These are phyloP conservation scores for Rhododendron simsii DNA, from an alignment of 148 eudicot genomes.

Conservation along the genomic window DNA sequence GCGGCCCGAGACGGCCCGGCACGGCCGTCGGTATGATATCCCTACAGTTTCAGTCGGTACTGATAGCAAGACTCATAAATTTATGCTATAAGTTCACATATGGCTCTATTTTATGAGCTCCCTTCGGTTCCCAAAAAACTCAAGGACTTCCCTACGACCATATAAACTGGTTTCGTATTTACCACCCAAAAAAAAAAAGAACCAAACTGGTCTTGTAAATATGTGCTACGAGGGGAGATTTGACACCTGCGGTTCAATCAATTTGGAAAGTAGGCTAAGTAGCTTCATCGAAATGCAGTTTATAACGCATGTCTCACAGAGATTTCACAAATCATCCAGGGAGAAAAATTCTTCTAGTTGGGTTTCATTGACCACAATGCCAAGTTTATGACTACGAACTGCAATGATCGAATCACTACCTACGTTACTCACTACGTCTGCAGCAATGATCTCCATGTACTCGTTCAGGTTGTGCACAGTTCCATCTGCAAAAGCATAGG, in stretches of 20 bases:
- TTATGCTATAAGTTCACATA: neutral
- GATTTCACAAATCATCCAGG: conserved; percentile 8
- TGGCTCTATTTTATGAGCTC: neutral
- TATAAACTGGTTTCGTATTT: neutral
- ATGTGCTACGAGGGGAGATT: neutral
- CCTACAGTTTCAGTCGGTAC: too few species aligned
- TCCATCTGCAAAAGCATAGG: conserved; percentile 51
- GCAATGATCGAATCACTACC: conserved; percentile 27
- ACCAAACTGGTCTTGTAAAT: neutral
- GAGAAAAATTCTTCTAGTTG: conserved; percentile 68
- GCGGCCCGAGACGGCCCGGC: too few species aligned
- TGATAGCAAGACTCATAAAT: too few species aligned
- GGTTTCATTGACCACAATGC: conserved; percentile 53
- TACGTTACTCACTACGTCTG: conserved; percentile 31
- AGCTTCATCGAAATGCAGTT: neutral
- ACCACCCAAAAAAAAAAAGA: neutral
- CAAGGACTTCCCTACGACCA: neutral
- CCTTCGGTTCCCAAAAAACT: neutral
- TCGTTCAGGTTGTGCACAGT: conserved; percentile 79
- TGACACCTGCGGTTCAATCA: neutral
- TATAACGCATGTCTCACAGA: neutral
- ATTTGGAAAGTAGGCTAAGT: neutral
- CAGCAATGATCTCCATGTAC: conserved; percentile 61
- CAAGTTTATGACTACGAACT: conserved; percentile 44
- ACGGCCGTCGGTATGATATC: too few species aligned